These are phyloP conservation scores for Catunica adiposa DNA, from an alignment of 2,329 filamentous ascomycete genomes.

Conservation along the genomic window DNA sequence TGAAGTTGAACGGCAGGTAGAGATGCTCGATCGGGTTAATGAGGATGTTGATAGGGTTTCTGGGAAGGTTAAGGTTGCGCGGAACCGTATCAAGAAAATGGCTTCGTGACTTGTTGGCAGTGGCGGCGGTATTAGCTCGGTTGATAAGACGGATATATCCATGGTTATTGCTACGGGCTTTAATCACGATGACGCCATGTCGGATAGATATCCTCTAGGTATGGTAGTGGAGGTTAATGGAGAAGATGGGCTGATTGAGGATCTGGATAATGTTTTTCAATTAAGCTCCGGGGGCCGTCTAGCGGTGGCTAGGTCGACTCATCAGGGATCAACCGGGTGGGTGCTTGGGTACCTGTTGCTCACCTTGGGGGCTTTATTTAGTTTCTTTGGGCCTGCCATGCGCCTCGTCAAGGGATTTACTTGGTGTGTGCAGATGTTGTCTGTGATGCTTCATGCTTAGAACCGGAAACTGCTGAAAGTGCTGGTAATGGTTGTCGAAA, in stretches of 20 bases:
- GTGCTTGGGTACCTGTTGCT: conserved; percentile 12
- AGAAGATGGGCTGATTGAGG: not conserved
- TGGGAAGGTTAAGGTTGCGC: conserved; percentile 57
- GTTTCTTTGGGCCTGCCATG: conserved; percentile 13
- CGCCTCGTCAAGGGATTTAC: conserved; percentile 11
- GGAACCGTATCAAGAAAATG: conserved; percentile 53
- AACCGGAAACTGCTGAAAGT: not conserved
- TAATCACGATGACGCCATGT: not conserved
- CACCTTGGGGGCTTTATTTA: conserved; percentile 12
- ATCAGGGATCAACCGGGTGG: conserved; percentile 6
- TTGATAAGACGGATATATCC: not conserved
- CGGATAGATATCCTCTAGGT: not conserved
- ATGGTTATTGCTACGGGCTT: not conserved
- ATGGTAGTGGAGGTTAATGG: not conserved
- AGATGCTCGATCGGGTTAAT: conserved; percentile 50
- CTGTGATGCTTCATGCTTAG: conserved; percentile 11
- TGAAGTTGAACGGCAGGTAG: conserved; percentile 55
- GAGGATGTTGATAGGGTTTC: conserved; percentile 48
- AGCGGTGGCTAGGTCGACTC: not conserved
- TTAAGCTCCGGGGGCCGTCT: not conserved
- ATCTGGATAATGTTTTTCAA: not conserved
- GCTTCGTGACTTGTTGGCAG: conserved; percentile 20
- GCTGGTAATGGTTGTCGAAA: not conserved
- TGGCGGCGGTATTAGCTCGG: conserved; percentile 6
- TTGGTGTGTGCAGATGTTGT: conserved; percentile 14